Percentiles rank a stretch among this genome's conserved stretches.
Conservation (phyloP, 2,329 filamentous ascomycete species). For the Endothia cerciana region DNA sequence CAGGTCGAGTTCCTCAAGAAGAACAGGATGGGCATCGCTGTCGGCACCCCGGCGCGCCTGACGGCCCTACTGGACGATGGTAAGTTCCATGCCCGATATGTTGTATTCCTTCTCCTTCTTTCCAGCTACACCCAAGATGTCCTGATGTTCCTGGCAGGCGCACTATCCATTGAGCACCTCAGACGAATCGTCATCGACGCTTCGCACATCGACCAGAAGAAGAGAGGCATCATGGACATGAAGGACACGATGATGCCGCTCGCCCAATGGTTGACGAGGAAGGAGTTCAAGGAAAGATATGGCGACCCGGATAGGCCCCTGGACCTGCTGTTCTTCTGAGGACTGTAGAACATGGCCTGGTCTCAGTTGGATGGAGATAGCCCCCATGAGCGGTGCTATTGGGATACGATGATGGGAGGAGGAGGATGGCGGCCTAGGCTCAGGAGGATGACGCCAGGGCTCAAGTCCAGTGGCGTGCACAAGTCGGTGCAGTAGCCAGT, state of each 20-base stretch:
- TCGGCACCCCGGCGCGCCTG: constrained; percentile 85
- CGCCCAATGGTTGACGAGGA: constrained; percentile 70
- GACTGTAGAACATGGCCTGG: constrained; percentile 7
- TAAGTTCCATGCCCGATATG: constrained; percentile 46
- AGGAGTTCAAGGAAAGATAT: constrained; percentile 74
- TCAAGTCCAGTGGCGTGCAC: not conserved
- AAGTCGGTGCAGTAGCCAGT: not conserved
- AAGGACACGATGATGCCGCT: constrained; percentile 86
- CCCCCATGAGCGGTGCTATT: not conserved
- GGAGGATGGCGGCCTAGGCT: not conserved
- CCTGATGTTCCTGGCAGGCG: constrained; percentile 15
- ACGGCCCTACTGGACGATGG: constrained; percentile 82
- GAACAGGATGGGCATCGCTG: constrained; percentile 78
- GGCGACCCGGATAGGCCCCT: constrained; percentile 60
- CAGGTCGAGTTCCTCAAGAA: constrained; percentile 75
- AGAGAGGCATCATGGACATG: constrained; percentile 92
- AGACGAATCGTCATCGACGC: constrained; percentile 59
- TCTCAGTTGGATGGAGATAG: not conserved
- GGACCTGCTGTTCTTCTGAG: constrained; percentile 68
- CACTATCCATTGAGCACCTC: constrained; percentile 26
- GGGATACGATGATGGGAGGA: not conserved
- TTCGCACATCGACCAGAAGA: constrained; percentile 93
- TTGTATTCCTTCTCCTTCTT: no score
- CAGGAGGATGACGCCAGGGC: not conserved
- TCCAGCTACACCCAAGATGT: not conserved